Conservation (phyloP, 352 stramenopile genomes). For the Achlya hypogyna region DNA sequence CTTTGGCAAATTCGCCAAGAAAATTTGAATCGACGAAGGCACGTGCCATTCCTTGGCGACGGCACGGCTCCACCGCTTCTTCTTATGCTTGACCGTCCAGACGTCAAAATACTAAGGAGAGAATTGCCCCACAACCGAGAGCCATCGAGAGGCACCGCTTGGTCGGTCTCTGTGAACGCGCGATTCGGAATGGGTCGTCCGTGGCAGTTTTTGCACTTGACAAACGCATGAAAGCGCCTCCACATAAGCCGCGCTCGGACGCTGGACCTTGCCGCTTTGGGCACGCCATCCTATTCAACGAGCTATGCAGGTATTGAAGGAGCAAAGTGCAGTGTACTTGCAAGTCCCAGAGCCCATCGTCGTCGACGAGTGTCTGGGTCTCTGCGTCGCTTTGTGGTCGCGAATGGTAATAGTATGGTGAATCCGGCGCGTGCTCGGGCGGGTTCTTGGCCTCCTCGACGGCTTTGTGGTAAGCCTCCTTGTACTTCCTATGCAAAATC, state of each 20-base stretch:
- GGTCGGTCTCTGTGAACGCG: constrained; percentile 11
- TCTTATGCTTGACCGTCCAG: constrained; percentile 37
- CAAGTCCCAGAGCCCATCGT: constrained; percentile 63
- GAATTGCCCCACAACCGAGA: background rate
- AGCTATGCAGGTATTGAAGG: background rate
- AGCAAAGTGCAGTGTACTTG: constrained; percentile 24
- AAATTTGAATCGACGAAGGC: constrained; percentile 36
- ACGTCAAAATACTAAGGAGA: constrained; percentile 42
- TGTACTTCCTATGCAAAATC: background rate
- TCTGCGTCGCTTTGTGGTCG: constrained; percentile 20
- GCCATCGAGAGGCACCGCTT: constrained; percentile 20
- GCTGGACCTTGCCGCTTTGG: constrained; percentile 46
- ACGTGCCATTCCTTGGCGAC: constrained; percentile 32
- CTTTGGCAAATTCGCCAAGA: constrained; percentile 66
- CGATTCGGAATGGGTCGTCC: constrained; percentile 29
- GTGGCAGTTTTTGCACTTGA: constrained; percentile 56
- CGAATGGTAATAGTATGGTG: background rate
- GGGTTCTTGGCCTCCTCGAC: background rate
- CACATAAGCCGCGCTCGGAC: constrained; percentile 39
- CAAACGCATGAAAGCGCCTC: constrained; percentile 61
- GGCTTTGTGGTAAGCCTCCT: background rate
- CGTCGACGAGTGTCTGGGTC: constrained; percentile 54
- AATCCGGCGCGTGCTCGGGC: background rate
- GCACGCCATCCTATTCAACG: constrained; percentile 48
- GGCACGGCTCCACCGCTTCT: constrained; percentile 38